phyloP scores from a whole-genome alignment of 139 green algal species.

The Yamagishiella unicocca region DNA sequence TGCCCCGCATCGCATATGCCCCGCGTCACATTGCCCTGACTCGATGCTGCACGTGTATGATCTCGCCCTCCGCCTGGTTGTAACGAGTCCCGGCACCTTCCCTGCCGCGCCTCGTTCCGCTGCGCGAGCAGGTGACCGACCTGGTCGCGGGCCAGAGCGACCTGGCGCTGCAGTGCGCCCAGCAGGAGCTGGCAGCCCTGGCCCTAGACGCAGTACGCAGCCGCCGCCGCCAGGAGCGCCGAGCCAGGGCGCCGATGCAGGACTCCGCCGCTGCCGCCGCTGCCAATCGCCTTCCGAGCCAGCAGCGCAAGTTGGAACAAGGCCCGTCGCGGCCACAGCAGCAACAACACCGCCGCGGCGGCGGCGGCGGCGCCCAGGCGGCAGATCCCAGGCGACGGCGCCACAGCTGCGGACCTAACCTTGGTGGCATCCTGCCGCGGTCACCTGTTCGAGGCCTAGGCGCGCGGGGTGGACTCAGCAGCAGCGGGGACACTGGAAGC shows the following conservation, averaged over 20 bases:
- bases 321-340: not conserved
- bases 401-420: not conserved
- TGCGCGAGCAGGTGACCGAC: not conserved
- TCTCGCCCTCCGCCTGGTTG: not conserved
- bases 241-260: not conserved
- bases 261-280: not conserved
- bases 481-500: not conserved
- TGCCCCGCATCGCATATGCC: too few relatives aligned
- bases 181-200: slow-evolving; percentile 22
- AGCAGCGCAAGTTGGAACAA: not conserved
- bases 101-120: too few relatives aligned
- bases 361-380: not conserved
- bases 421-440: not conserved
- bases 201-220: not conserved
- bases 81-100: not conserved
- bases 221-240: not conserved
- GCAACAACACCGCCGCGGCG: not conserved
- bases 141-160: not conserved
- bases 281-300: not conserved
- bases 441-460: not conserved
- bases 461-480: not conserved
- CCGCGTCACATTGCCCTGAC: not conserved
- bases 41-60: too few relatives aligned
- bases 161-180: not conserved
- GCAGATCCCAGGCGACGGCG: not conserved